Conservation (phyloP, 306 rosid species). For the Malus sieversii region DNA sequence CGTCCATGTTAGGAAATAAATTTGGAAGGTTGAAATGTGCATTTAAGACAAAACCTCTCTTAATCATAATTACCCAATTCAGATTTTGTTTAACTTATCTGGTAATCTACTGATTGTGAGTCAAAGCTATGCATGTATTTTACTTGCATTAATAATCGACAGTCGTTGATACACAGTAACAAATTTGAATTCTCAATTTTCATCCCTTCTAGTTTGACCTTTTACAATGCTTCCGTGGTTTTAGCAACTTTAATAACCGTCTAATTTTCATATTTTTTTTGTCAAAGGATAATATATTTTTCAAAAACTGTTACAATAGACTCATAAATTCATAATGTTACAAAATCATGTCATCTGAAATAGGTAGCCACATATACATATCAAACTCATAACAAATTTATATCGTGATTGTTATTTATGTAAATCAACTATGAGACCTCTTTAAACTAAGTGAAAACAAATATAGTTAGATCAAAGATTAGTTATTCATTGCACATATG, state of each 20-base stretch:
- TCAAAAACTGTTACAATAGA: too few relatives aligned
- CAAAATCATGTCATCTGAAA: too few relatives aligned
- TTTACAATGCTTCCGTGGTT: too few relatives aligned
- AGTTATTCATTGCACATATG: background rate
- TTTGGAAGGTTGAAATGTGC: background rate
- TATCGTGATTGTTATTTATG: too few relatives aligned
- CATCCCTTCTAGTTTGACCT: too few relatives aligned
- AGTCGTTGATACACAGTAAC: background rate
- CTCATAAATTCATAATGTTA: too few relatives aligned
- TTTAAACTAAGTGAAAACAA: too few relatives aligned
- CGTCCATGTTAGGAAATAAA: background rate
- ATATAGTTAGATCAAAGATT: too few relatives aligned
- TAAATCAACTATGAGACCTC: too few relatives aligned
- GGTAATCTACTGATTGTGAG: background rate
- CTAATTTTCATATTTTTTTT: too few relatives aligned
- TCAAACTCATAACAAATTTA: background rate
- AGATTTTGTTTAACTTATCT: background rate
- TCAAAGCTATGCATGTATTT: background rate
- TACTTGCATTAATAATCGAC: background rate
- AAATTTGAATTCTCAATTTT: background rate
- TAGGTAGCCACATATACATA: background rate
- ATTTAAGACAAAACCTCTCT: background rate
- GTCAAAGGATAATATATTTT: too few relatives aligned
- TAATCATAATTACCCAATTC: background rate
- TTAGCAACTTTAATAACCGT: too few relatives aligned